phyloP scores from a whole-genome alignment of 2,329 filamentous ascomycete genomes.

The Cladosporium colombiae region DNA sequence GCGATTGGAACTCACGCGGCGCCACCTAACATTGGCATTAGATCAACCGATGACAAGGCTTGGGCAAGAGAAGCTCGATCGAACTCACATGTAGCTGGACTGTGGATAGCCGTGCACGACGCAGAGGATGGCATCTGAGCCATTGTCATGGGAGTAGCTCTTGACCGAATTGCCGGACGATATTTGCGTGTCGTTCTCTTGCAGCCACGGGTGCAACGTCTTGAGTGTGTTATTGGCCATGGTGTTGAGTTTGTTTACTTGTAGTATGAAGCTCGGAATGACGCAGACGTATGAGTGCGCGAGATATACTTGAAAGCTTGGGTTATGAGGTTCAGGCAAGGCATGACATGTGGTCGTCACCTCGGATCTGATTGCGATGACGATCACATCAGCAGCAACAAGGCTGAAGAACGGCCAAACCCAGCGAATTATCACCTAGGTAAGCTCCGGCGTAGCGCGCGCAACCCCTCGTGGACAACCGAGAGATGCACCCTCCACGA shows the following conservation, averaged over 20 bases:
- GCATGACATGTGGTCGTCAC: neutral
- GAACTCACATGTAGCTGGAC: slow-evolving; percentile 38
- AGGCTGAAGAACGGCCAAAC: neutral
- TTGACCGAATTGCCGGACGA: slow-evolving; percentile 28
- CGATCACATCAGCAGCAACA: slow-evolving; percentile 8
- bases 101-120: slow-evolving; percentile 52
- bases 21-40: slow-evolving; percentile 28
- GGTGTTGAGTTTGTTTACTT: neutral
- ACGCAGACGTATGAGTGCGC: neutral
- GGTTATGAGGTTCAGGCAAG: neutral
- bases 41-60: neutral
- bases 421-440: neutral
- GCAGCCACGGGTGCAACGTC: slow-evolving; percentile 33
- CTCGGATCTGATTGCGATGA: neutral
- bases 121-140: slow-evolving; percentile 41
- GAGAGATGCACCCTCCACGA: no score
- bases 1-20: slow-evolving; percentile 24
- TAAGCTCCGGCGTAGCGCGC: neutral
- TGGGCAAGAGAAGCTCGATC: neutral
- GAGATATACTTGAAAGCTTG: neutral
- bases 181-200: slow-evolving; percentile 31
- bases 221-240: slow-evolving; percentile 33
- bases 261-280: neutral
- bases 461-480: neutral
- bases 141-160: slow-evolving; percentile 37